Evolutionary conservation across 2,329 filamentous ascomycete species (phyloP), one percentile per base, ranked within the genome.

Genomic region (Ceratocystis ficicola): DNA sequence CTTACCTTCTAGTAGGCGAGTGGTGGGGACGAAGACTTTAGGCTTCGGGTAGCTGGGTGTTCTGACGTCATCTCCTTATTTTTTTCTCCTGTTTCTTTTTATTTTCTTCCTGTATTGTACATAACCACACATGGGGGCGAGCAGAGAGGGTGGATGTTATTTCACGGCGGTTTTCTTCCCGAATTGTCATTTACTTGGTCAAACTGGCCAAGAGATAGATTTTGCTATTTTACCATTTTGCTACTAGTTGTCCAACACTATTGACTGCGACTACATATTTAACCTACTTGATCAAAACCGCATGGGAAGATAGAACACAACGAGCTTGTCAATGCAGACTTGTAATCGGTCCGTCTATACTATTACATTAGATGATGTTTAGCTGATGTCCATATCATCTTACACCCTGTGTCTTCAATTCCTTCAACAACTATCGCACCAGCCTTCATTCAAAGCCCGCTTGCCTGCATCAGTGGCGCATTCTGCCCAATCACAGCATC

Each of bases 401-500:
- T 15, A 41, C 2, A 4, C 36, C 10, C 36, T 41, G 36, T 12
- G 36, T 41, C 46, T 22, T 17, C 20, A n/a, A n/a, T 22, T 17
- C 12, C 20, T 22, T 48, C 46, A 17, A 5, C 7, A 3, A 6
- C 17, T 20, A 2, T 48, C 44, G 5, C n/a, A 20, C 6, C 46
- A 22, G 4, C 5, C 46, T 2, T 48, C 12, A 8, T 48, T 57
- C 10, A 28, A 8, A 10, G 10, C 3, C 12, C 3, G 36, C 36
- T 41, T 41, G 4, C 10, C 36, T 41, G 12, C 65, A 36, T 62
- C 68, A 75, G 63, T 64, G 71, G 71, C 25, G 69, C 69, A 68
- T 80, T 80, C 71, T 77, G 76, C 44, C 69, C 71, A 64, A 81
- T 67, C 8, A 81, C 73, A 25, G 72, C 74, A 32, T 78, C 73